Conservation (phyloP, 306 rosid genomes). For the Glycine latifolia region DNA sequence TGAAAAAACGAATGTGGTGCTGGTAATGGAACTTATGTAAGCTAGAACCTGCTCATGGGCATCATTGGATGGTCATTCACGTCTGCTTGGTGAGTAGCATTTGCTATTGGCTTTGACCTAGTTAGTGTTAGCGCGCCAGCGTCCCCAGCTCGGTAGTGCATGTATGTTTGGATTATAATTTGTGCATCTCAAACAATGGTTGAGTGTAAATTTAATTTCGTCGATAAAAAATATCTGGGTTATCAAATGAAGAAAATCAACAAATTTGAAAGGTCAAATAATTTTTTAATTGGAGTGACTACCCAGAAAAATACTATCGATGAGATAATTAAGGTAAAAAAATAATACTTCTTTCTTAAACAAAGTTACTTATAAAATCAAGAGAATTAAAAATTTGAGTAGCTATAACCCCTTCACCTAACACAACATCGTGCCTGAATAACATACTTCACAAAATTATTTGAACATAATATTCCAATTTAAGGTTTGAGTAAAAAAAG, state of each 20-base stretch:
- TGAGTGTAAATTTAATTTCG: not conserved
- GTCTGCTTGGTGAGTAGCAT: not conserved
- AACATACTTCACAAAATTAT: too few species aligned
- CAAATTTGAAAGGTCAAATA: not conserved
- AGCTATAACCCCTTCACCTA: too few species aligned
- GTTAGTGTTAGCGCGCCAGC: not conserved
- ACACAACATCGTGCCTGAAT: too few species aligned
- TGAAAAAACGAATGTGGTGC: not conserved
- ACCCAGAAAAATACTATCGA: too few species aligned
- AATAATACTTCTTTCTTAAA: too few species aligned
- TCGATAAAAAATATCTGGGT: not conserved
- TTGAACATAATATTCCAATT: too few species aligned
- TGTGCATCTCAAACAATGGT: not conserved
- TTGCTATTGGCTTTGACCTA: not conserved
- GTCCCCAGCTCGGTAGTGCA: too few species aligned
- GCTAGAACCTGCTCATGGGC: not conserved
- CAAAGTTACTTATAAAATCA: too few species aligned
- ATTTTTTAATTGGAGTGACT: too few species aligned
- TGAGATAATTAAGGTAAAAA: too few species aligned
- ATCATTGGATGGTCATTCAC: conserved; percentile 22
- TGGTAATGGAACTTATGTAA: conserved; percentile 6
- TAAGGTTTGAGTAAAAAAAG: too few species aligned
- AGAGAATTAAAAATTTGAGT: too few species aligned
- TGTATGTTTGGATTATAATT: not conserved
- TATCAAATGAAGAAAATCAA: not conserved